phyloP scores from a whole-genome alignment of 106 monocot species.

The Phalaenopsis aphrodite region DNA sequence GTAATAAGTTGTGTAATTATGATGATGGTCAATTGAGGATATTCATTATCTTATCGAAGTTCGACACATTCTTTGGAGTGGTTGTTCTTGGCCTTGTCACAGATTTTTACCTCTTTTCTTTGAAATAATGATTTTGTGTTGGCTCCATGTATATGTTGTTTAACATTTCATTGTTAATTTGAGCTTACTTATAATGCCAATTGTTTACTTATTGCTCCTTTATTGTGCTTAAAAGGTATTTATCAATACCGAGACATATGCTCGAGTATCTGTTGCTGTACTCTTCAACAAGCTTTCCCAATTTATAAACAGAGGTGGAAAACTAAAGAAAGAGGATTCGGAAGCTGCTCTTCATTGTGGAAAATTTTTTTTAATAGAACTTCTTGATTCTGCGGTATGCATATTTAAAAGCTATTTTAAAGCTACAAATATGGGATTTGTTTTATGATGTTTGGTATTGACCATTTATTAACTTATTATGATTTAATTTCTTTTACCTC shows the following conservation, averaged over 20 bases:
- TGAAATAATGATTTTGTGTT: not conserved
- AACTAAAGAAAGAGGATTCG: constrained; percentile 26
- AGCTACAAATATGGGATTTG: not conserved
- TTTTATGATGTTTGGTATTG: not conserved
- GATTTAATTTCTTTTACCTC: not conserved
- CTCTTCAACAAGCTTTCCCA: constrained; percentile 57
- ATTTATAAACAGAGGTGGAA: constrained; percentile 11
- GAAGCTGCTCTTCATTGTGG: constrained; percentile 42
- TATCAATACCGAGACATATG: constrained; percentile 88
- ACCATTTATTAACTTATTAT: not conserved
- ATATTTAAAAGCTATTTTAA: not conserved
- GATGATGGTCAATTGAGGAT: too few relatives aligned
- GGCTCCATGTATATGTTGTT: not conserved
- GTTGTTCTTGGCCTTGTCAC: not conserved
- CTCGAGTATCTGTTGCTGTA: constrained; percentile 78
- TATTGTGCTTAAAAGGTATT: constrained; percentile 45
- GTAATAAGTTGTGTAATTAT: too few relatives aligned
- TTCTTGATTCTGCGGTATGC: constrained; percentile 75
- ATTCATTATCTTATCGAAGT: too few relatives aligned
- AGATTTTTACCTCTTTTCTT: not conserved
- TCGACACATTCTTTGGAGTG: not conserved
- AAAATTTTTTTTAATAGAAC: constrained; percentile 68
- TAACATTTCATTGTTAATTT: not conserved
- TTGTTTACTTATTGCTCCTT: not conserved
- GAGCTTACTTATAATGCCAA: not conserved